Conservation (phyloP, 2,329 filamentous ascomycete genomes). For the Chaetomiaceae sp. region DNA sequence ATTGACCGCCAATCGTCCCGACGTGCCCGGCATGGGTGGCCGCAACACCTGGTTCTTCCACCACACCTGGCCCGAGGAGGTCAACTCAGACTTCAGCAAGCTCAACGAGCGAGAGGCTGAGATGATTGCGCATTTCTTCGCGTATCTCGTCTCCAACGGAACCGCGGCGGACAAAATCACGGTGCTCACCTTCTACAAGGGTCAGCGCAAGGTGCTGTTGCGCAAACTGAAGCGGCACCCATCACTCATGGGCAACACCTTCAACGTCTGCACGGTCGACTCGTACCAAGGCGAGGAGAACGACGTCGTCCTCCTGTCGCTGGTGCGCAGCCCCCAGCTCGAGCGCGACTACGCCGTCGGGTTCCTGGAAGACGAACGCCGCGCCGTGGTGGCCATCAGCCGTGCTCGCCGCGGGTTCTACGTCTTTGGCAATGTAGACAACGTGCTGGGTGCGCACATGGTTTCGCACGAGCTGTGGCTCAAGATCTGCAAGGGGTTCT, state of each 20-base stretch:
- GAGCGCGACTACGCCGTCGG: constrained; percentile 48
- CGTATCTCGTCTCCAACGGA: constrained; percentile 66
- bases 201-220: constrained; percentile 63
- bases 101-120: constrained; percentile 66
- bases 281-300: constrained; percentile 91
- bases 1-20: constrained; percentile 29
- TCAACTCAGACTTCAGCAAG: constrained; percentile 58
- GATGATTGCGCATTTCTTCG: constrained; percentile 68
- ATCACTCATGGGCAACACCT: constrained; percentile 25
- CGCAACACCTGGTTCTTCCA: constrained; percentile 38
- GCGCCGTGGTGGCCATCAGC: constrained; percentile 53
- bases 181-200: constrained; percentile 81
- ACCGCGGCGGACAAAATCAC: constrained; percentile 59
- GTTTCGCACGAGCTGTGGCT: constrained; percentile 38
- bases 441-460: constrained; percentile 39
- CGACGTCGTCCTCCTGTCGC: constrained; percentile 70
- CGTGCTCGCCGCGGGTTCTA: constrained; percentile 76
- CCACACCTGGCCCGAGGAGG: constrained; percentile 55
- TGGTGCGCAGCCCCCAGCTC: constrained; percentile 63
- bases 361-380: constrained; percentile 61
- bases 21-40: constrained; percentile 37
- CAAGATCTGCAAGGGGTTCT: constrained; percentile 47
- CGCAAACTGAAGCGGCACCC: constrained; percentile 35
- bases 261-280: constrained; percentile 74
- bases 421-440: constrained; percentile 69